Base-by-base conservation (phyloP, 2,329 filamentous ascomycete species). In the Ascocoryne sarcoides region DNA sequence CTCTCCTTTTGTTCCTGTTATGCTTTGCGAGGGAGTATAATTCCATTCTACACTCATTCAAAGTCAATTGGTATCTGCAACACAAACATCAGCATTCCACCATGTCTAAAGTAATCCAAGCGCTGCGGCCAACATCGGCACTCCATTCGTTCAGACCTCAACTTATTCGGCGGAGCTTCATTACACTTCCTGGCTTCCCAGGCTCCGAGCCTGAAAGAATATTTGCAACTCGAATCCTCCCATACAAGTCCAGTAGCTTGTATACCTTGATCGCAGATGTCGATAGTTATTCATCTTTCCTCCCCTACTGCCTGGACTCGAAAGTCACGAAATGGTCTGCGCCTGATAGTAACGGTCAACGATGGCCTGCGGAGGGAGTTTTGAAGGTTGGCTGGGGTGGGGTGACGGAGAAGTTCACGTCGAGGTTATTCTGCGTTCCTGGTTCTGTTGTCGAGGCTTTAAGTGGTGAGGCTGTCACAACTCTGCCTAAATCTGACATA, bases 261-360 rank as follows among this genome's bases (percentile, higher is more conserved):
- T 98, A 92, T 75, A 70, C 71, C 51, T 74, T 95, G 40, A 89
- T 98, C 61, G 79, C 88, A 65, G 87, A 95, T 63, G 79, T 98
- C 49, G 76, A 86, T 62, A 78, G 77, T 48, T 98, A 98, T 74
- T 69, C 73, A 28, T 62, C 69, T 50, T 98, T 96, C 70, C 76
- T 98, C n/a, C 92, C 92, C 9, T 95, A 93, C 73, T 94, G 90
- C 65, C 74, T 76, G 32, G 70, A 69, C 33, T 89, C 84, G 28
- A 73, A 70, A 45, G 87, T 96, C 30, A 95, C 87, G 1, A 69
- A 71, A 43, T 87, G 82, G 74, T 82, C 84, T 5, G 39, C 60
- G 10, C 68, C 75, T 7, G 68, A 75, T 55, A 45, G 64, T 18
- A 57, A 64, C 2, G 50, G 51, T 37, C 64, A 65, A 19, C 65